A percentile compares a stretch with the other conserved stretches of the same genome.
These are phyloP conservation scores for Umbellularia californica DNA, from an alignment of 164 flowering plant species.

Conservation along the genomic window DNA sequence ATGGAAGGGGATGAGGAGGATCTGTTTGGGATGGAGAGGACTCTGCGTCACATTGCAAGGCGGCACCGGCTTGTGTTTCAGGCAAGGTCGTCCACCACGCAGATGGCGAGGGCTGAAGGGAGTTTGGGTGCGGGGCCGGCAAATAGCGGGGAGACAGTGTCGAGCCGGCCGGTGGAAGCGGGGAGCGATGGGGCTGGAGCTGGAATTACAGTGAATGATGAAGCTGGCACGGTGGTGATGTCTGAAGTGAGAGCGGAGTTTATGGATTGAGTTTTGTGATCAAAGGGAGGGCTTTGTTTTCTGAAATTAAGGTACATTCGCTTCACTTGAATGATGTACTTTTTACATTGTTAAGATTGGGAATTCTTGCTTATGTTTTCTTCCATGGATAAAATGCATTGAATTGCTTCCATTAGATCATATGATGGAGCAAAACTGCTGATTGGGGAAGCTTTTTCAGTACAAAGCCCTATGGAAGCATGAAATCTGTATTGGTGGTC, in stretches of 20 bases:
- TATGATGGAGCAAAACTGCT: too few species aligned
- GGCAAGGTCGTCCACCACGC: constrained; percentile 25
- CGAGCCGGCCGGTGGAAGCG: constrained; percentile 36
- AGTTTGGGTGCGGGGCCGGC: constrained; percentile 29
- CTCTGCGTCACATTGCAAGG: constrained; percentile 35
- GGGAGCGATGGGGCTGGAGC: constrained; percentile 15
- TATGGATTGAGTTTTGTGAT: not conserved
- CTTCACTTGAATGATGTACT: not conserved
- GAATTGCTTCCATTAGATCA: not conserved
- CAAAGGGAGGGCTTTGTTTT: not conserved
- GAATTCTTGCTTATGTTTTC: not conserved
- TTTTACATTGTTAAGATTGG: not conserved
- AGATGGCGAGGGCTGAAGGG: constrained; percentile 34
- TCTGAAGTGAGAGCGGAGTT: constrained; percentile 28
- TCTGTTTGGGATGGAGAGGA: constrained; percentile 1
- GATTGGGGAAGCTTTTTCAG: not conserved
- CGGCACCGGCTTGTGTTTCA: constrained; percentile 33
- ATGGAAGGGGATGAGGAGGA: constrained; percentile 31
- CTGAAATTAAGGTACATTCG: constrained; percentile 2
- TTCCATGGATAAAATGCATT: not conserved
- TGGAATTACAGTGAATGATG: constrained; percentile 20
- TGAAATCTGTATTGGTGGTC: not conserved
- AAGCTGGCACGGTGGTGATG: constrained; percentile 30
- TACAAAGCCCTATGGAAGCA: not conserved
- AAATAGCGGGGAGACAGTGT: constrained; percentile 48